A percentile compares a stretch with the other conserved stretches of the same genome.
Conservation (phyloP, 2,329 filamentous ascomycete species). For the Verticillium nonalfalfae region DNA sequence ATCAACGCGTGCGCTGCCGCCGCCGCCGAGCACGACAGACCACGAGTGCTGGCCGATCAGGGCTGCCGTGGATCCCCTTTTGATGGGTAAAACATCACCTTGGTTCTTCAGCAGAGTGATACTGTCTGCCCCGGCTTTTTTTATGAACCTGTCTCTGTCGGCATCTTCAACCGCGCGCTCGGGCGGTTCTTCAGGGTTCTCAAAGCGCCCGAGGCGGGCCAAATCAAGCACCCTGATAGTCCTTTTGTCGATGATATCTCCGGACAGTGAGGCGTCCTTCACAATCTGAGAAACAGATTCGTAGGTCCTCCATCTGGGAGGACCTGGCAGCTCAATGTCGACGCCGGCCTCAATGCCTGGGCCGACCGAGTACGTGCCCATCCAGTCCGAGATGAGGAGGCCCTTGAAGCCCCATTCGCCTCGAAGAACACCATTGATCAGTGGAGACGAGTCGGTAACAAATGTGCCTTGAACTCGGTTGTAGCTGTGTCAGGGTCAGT, state of each 20-base stretch:
- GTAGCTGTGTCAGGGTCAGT: constrained; percentile 27
- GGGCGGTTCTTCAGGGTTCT: constrained; percentile 40
- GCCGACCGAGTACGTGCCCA: constrained; percentile 47
- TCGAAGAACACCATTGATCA: constrained; percentile 44
- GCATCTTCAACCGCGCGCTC: neutral
- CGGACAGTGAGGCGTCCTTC: neutral
- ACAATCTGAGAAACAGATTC: neutral
- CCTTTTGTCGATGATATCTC: constrained; percentile 40
- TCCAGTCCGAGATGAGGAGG: constrained; percentile 54
- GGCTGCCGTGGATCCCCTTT: constrained; percentile 17
- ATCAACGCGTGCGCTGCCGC: neutral
- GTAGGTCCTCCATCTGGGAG: constrained; percentile 27
- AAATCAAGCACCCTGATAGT: constrained; percentile 51
- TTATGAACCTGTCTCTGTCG: constrained; percentile 46
- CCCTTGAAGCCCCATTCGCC: constrained; percentile 53
- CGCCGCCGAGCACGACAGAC: neutral
- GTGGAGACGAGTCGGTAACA: constrained; percentile 44
- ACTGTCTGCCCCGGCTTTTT: constrained; percentile 59
- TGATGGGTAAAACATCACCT: constrained; percentile 53
- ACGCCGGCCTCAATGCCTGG: constrained; percentile 43
- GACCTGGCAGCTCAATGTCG: constrained; percentile 56
- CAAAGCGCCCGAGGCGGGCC: constrained; percentile 49
- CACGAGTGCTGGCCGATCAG: neutral
- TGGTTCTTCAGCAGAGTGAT: constrained; percentile 75
- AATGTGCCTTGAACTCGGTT: constrained; percentile 52